Base-by-base conservation (phyloP, 768 basidiomycete species). In the Pisolithus albus region DNA sequence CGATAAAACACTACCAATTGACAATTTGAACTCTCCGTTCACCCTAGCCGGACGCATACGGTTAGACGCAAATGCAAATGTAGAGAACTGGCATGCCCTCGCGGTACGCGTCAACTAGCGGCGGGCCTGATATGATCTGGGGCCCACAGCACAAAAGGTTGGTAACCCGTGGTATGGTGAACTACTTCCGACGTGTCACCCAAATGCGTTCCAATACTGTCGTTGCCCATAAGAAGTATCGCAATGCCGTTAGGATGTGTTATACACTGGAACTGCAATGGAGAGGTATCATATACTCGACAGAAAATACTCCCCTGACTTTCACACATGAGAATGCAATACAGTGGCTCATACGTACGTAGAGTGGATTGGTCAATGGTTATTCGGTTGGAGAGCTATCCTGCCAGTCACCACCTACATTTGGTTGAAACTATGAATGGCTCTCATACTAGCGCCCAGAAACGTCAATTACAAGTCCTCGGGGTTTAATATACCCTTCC, bases 1-100 rank as follows among this genome's bases (percentile, higher is more conserved):
- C 43, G 52, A 53, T 49, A 34, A 41, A 34, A 54, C n/a, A 51
- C 30, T 10, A 16, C 5, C 28, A n/a, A 39, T 40, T 19, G 45
- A 45, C n/a, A 41, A 48, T 28, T 36, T 46, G 38, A 52, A 10
- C 19, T 24, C 42, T 34, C 18, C 28, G 49, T 37, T 42, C 48
- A 49, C 59, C 47, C 51, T 52, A 46, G 16, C 23, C 30, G 28
- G 13, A 40, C 23, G 11, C 15, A 38, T 41, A 11, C 6, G 46
- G 43, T 40, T 52, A 44, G 41, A 46, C 10, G 36, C 37, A 34
- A 46, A 13, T 41, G 41, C 38, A 41, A 32, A 42, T 18, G 38
- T 18, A 28, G 43, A 30, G 5, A 6, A n/a, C 24, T 4, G 21
- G 18, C 19, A 11, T 28, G 11, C 19, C 19, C 46, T 34, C 23